Conservation (phyloP, 1,139 yeast species). For the Sporopachydermia cereana region DNA sequence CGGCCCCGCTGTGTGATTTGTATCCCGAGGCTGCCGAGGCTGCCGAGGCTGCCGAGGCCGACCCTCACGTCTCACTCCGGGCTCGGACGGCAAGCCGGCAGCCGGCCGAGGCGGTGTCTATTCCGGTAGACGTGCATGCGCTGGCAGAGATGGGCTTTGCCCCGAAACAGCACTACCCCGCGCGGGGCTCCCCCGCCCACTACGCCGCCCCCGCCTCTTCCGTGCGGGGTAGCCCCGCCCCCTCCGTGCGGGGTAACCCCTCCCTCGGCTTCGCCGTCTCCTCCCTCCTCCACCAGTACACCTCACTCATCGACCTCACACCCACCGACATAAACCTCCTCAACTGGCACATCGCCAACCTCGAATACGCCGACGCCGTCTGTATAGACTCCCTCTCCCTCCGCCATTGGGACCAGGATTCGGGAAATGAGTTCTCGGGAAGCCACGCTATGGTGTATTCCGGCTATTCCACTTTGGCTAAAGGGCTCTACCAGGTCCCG, state of each 20-base stretch:
- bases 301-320: constrained; percentile 22
- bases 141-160: too few relatives aligned
- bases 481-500: constrained; percentile 29
- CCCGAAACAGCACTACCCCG: too few relatives aligned
- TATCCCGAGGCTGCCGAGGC: background rate
- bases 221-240: constrained; percentile 15
- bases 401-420: constrained; percentile 32
- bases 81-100: background rate
- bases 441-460: constrained; percentile 27
- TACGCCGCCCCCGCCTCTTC: background rate
- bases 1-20: background rate
- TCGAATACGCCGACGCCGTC: constrained; percentile 29
- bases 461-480: constrained; percentile 25
- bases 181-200: background rate
- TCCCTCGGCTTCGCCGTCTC: constrained; percentile 28
- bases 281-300: constrained; percentile 22
- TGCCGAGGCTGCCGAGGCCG: background rate
- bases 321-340: constrained; percentile 25
- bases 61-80: background rate
- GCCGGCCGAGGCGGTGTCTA: too few relatives aligned
- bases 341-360: constrained; percentile 31
- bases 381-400: constrained; percentile 25
- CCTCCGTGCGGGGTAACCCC: constrained; percentile 24
- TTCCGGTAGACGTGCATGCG: too few relatives aligned
- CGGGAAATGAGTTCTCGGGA: constrained; percentile 29